Evolutionary conservation across 371 early-diverging fungal genomes (phyloP).

Genomic region (Mortierella sp.): DNA sequence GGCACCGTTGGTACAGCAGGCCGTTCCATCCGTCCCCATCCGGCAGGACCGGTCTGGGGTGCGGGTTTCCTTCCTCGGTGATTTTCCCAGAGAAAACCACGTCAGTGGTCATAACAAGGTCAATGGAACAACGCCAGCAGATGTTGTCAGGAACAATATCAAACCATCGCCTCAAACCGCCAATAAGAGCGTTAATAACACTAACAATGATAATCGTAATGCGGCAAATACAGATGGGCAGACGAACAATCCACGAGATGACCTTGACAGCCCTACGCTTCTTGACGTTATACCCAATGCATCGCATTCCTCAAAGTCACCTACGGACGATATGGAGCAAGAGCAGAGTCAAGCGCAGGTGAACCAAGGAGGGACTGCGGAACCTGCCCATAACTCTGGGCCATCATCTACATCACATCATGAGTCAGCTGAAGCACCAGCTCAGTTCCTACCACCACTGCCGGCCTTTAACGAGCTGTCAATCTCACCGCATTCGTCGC

Average conservation of each 20-base stretch:
- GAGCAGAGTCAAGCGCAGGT: background rate
- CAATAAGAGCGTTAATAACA: slow-evolving; percentile 6
- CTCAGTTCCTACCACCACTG: slow-evolving; percentile 25
- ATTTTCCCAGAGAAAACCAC: slow-evolving; percentile 12
- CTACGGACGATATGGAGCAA: background rate
- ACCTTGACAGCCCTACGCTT: slow-evolving; percentile 12
- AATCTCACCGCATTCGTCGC: slow-evolving; percentile 3
- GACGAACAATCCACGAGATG: background rate
- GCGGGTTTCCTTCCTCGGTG: slow-evolving; percentile 40
- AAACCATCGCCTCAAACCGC: slow-evolving; percentile 1
- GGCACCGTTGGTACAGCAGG: slow-evolving; percentile 20
- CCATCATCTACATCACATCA: background rate
- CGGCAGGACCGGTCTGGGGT: slow-evolving; percentile 40
- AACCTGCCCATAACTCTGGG: background rate
- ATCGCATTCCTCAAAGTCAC: no score
- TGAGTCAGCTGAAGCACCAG: background rate
- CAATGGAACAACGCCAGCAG: slow-evolving; percentile 1
- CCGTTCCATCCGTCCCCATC: slow-evolving; percentile 35
- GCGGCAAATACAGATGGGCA: background rate
- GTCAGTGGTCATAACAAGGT: slow-evolving; percentile 18
- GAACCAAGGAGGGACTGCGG: background rate
- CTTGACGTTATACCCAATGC: slow-evolving; percentile 17
- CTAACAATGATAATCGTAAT: slow-evolving; percentile 4
- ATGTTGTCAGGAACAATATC: slow-evolving; percentile 9
- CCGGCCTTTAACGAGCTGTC: slow-evolving; percentile 27